Evolutionary conservation across 768 basidiomycete genomes (phyloP).

Genomic region (Lactifluus hygrophoroides): DNA sequence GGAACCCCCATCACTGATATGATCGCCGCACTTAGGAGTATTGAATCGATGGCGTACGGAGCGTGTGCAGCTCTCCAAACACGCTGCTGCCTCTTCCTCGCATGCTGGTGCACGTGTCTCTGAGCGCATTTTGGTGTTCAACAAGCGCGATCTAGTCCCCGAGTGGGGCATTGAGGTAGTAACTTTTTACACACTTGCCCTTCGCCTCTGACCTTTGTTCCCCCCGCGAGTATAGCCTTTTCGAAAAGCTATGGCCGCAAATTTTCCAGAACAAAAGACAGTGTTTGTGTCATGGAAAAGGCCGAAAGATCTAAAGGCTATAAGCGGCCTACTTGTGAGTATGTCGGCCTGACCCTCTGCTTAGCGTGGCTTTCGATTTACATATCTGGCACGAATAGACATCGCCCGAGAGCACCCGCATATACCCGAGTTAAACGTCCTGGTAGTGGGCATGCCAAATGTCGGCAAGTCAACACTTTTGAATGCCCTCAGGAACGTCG

Average conservation of each 20-base stretch:
- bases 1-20: conserved; percentile 4
- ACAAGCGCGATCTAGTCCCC: conserved; percentile 88
- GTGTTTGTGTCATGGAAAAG: conserved; percentile 69
- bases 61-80: conserved; percentile 15
- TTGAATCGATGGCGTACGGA: conserved; percentile 16
- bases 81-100: conserved; percentile 12
- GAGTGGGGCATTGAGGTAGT: conserved; percentile 80
- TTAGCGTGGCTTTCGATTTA: background rate
- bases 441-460: conserved; percentile 98
- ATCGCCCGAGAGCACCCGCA: conserved; percentile 63
- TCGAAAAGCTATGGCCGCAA: conserved; percentile 56
- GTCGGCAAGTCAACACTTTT: conserved; percentile 94
- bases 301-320: conserved; percentile 50
- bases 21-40: conserved; percentile 9
- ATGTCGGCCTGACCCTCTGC: conserved; percentile 31
- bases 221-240: conserved; percentile 54
- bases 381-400: conserved; percentile 33
- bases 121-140: conserved; percentile 85
- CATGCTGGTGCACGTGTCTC: conserved; percentile 34
- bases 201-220: background rate
- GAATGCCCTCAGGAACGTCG: conserved; percentile 81
- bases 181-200: background rate
- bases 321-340: conserved; percentile 68
- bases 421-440: conserved; percentile 71
- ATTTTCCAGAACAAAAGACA: conserved; percentile 60